A percentile compares a stretch with the other conserved stretches of the same genome.
phyloP scores from a whole-genome alignment of 768 basidiomycete genomes.

The Dioszegia aurantiaca region DNA sequence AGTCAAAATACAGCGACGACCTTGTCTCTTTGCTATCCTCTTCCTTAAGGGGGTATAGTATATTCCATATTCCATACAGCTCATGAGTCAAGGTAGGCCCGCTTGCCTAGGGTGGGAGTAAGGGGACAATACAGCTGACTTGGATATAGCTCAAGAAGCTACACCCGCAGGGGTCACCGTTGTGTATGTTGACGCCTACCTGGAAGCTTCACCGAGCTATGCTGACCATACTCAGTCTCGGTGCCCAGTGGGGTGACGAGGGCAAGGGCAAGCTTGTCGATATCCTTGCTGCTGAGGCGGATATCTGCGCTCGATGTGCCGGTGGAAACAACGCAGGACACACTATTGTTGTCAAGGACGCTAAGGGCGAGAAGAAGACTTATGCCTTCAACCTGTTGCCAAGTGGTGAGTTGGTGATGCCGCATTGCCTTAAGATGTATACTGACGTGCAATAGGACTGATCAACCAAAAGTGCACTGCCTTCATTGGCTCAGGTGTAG shows the following conservation, averaged over 20 bases:
- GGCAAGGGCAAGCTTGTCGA: conserved; percentile 80
- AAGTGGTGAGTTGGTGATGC: conserved; percentile 62
- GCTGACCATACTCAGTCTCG: conserved; percentile 42
- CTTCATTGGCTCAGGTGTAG: conserved; percentile 91
- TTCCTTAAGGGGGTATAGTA: conserved; percentile 3
- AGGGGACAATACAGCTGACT: not conserved
- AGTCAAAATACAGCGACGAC: not conserved
- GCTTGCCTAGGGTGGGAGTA: not conserved
- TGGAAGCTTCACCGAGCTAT: not conserved
- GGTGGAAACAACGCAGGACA: conserved; percentile 99
- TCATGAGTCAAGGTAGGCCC: conserved; percentile 15
- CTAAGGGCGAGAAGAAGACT: conserved; percentile 63
- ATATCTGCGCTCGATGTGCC: conserved; percentile 92
- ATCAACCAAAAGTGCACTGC: conserved; percentile 81
- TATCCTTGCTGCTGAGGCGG: conserved; percentile 81
- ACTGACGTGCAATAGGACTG: conserved; percentile 60
- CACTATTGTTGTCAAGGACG: conserved; percentile 83
- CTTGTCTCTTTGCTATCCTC: conserved; percentile 1
- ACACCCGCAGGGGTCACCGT: conserved; percentile 49
- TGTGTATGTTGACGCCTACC: conserved; percentile 33
- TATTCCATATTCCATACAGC: too few species aligned
- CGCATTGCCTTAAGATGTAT: not conserved
- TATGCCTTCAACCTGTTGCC: conserved; percentile 96
- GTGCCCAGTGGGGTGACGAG: conserved; percentile 55
- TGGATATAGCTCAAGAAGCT: conserved; percentile 16